Percentiles rank a stretch among this genome's conserved stretches.
Evolutionary conservation across 1,284 basidiomycete genomes (phyloP).

Genomic region (Macrocybe sp.): DNA sequence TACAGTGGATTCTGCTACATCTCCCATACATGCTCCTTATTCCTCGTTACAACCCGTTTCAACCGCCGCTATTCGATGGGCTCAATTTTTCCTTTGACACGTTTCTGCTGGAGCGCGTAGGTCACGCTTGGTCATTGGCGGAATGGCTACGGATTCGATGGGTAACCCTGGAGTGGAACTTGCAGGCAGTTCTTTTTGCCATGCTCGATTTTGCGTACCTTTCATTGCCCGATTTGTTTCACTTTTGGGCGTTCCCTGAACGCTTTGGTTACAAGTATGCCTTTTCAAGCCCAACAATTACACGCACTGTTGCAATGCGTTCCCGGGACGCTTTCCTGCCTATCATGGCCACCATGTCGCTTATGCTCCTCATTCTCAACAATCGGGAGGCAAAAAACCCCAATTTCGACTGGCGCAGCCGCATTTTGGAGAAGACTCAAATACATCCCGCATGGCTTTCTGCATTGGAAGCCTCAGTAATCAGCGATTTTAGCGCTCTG

Average conservation of each 20-base stretch:
- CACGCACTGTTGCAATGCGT: conserved; percentile 6
- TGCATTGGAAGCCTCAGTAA: conserved; percentile 12
- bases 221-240: conserved; percentile 3
- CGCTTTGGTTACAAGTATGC: conserved; percentile 7
- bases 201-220: conserved; percentile 1
- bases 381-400: neutral
- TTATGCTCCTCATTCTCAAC: conserved; percentile 10
- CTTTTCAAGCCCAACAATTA: neutral
- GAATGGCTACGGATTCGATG: conserved; percentile 1
- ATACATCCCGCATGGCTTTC: conserved; percentile 13
- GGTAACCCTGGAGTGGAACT: conserved; percentile 7
- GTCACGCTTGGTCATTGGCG: conserved; percentile 1
- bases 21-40: conserved; percentile 7
- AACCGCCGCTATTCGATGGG: conserved; percentile 7
- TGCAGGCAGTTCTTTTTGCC: conserved; percentile 3
- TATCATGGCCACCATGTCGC: conserved; percentile 14
- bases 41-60: conserved; percentile 6
- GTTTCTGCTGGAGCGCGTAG: neutral
- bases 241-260: conserved; percentile 8
- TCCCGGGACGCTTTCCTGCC: conserved; percentile 18
- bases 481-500: conserved; percentile 8
- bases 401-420: conserved; percentile 11
- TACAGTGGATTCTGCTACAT: conserved; percentile 6
- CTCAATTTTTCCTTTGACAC: neutral
- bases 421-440: conserved; percentile 4